Base-by-base conservation (phyloP, 345 rosid genomes). In the Tarenaya hassleriana region DNA sequence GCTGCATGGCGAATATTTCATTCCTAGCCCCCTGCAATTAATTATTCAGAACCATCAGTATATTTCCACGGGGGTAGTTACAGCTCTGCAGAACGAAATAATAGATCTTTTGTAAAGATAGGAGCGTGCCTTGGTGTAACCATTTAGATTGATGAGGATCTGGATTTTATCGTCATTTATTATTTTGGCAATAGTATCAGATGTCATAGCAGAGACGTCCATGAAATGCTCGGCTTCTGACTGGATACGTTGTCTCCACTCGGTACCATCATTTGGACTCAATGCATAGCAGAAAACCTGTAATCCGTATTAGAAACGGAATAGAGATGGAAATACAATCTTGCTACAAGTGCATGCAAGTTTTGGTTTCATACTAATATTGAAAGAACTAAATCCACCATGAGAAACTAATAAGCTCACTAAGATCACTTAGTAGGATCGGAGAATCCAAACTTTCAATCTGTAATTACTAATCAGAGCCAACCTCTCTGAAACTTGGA, bases 1-100 rank as follows among this genome's bases (percentile, higher is more conserved):
- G 99, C 73, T 78, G 91, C 97, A 92, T 85, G 7, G 99, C 87
- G 74, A 92, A 92, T 59, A 88, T 80, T 73, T 92, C 99, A 74
- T 92, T 92, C 69, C 95, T 83, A 1, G 99, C 97, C 38, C 99
- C 99, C 99, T 92, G 77, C 73, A 69, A 9, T 43, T 29, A 69
- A 9, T 43, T 29, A 44, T 10, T 47, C 16, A 54, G 15, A 67
- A 41, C 47, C 19, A 49, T 35, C 13, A 35, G 40, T 35, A 7
- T 13, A 39, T 21, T 48, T 20, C 46, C 62, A 34, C 12, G 24
- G 16, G 15, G 32, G 17, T 44, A 47, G 19, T 48, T 44, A 57
- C 16, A 17, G 37, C 42, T 31, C 27, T 34, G 38, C n/a, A 3
- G 6, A 35, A 38, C 21, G 52, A 43, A 35, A 17, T 24, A 24